Percentiles rank a stretch among this genome's conserved stretches.
Evolutionary conservation across 371 early-diverging fungal species (phyloP).

Genomic region (Phascolomyces articulosus): DNA sequence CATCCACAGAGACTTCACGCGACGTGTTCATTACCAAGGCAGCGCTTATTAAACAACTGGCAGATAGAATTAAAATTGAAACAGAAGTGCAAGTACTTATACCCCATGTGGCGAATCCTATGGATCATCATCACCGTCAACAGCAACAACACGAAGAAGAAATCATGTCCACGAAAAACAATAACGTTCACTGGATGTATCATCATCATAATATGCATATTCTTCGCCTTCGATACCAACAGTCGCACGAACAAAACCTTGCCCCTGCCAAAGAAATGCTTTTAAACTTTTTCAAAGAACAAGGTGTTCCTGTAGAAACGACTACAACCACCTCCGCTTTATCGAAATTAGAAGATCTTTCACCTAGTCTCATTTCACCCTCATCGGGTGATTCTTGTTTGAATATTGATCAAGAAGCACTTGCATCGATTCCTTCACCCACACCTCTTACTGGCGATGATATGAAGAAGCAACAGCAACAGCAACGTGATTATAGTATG

Average conservation of each 20-base stretch:
- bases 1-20: not conserved
- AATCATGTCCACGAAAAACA: not conserved
- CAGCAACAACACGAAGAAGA: not conserved
- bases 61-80: not conserved
- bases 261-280: conserved; percentile 8
- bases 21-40: not conserved
- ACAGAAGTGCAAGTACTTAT: not conserved
- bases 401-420: conserved; percentile 14
- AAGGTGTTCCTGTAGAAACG: not conserved
- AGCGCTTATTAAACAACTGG: not conserved
- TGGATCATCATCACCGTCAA: no score
- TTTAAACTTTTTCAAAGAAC: not conserved
- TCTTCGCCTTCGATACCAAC: conserved; percentile 14
- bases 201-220: not conserved
- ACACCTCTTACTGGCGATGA: conserved; percentile 6
- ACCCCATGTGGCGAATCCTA: no score
- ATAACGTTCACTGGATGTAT: not conserved
- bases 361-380: conserved; percentile 13
- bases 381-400: conserved; percentile 16
- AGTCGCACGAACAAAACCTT: conserved; percentile 8
- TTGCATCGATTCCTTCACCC: conserved; percentile 13
- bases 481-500: conserved; percentile 1
- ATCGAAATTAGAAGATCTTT: not conserved
- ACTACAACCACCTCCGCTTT: not conserved
- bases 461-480: not conserved